phyloP scores from a whole-genome alignment of 108 stramenopile species.

The Epipyxis sp. region DNA sequence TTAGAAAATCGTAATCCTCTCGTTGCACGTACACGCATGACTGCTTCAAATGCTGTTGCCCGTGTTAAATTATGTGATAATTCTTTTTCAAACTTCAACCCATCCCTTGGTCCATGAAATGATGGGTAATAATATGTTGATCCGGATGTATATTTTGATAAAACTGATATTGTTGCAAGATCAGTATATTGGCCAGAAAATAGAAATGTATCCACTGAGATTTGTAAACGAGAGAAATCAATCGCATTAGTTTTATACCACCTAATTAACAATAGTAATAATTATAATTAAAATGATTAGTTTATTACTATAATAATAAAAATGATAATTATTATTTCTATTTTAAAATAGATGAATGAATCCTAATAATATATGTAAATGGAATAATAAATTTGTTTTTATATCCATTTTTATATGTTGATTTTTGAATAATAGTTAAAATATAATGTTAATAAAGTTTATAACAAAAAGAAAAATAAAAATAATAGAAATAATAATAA shows the following conservation, averaged over 20 bases:
- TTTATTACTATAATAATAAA: no score
- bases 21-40: constrained; percentile 92
- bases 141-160: constrained; percentile 82
- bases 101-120: constrained; percentile 72
- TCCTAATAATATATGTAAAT: no score
- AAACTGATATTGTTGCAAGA: constrained; percentile 73
- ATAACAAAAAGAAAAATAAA: no score
- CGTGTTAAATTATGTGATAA: constrained; percentile 71
- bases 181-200: constrained; percentile 80
- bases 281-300: no score
- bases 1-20: constrained; percentile 86
- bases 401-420: no score
- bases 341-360: no score
- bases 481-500: no score
- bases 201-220: constrained; percentile 90
- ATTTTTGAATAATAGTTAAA: no score
- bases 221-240: constrained; percentile 91
- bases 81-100: constrained; percentile 72
- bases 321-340: no score
- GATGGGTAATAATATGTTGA: constrained; percentile 80
- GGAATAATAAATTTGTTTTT: no score
- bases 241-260: constrained; percentile 92
- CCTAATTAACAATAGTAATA: no score
- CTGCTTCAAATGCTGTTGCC: constrained; percentile 87
- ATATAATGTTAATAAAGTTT: no score